Percentiles rank a stretch among this genome's conserved stretches.
Evolutionary conservation across 2,329 filamentous ascomycete genomes (phyloP).

Genomic region (Clarireedia sp.): DNA sequence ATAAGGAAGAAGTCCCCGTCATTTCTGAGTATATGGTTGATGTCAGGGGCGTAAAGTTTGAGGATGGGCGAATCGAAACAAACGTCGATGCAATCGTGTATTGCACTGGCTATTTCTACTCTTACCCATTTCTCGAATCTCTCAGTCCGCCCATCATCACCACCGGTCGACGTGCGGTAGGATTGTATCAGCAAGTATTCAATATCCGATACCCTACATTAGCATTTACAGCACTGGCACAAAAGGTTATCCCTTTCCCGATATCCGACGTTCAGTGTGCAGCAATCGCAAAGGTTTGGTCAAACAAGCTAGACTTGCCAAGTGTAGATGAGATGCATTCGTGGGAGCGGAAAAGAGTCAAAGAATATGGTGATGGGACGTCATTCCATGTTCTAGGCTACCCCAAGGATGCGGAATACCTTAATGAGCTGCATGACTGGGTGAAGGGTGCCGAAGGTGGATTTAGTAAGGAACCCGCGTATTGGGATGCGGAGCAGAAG

Average conservation of each 20-base stretch:
- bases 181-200: conserved; percentile 74
- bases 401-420: conserved; percentile 58
- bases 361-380: conserved; percentile 36
- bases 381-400: conserved; percentile 42
- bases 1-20: conserved; percentile 44
- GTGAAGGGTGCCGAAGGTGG: conserved; percentile 40
- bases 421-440: conserved; percentile 62
- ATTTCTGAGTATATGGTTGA: conserved; percentile 50
- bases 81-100: conserved; percentile 73
- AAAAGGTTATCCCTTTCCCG: conserved; percentile 84
- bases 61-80: conserved; percentile 54
- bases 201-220: conserved; percentile 69
- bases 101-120: conserved; percentile 84
- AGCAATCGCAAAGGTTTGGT: conserved; percentile 68
- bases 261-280: conserved; percentile 72
- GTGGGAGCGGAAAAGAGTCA: conserved; percentile 51
- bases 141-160: conserved; percentile 50
- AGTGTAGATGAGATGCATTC: conserved; percentile 51
- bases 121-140: conserved; percentile 61
- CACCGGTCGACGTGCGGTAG: conserved; percentile 60
- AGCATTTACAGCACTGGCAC: conserved; percentile 66
- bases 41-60: conserved; percentile 56
- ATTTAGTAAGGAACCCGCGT: conserved; percentile 57
- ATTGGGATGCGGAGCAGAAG: conserved; percentile 62
- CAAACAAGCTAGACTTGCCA: conserved; percentile 61